phyloP scores from a whole-genome alignment of 371 early-diverging fungal species.

The Mucor racemosus region DNA sequence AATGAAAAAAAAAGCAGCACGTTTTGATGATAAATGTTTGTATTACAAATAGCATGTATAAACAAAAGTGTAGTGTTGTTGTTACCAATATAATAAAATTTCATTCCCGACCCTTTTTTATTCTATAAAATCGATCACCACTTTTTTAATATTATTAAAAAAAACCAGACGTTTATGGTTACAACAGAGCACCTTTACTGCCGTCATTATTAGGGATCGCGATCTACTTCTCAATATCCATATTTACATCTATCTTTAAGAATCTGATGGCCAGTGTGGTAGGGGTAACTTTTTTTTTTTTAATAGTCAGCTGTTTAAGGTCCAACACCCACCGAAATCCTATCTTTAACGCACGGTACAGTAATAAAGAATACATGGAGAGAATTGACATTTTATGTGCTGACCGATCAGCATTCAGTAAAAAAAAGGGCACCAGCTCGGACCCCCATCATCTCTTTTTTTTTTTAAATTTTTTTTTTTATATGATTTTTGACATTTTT shows the following conservation, averaged over 20 bases:
- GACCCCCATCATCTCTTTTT: constrained; percentile 4
- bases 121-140: constrained; percentile 9
- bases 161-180: constrained; percentile 2
- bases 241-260: background rate
- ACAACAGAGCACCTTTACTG: background rate
- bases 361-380: background rate
- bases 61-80: background rate
- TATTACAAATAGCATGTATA: background rate
- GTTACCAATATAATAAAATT: background rate
- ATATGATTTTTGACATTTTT: constrained; percentile 3
- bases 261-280: background rate
- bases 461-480: background rate
- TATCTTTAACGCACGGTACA: constrained; percentile 8
- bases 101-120: background rate
- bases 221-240: background rate
- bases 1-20: background rate
- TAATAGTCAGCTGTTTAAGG: constrained; percentile 14
- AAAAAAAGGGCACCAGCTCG: constrained; percentile 18
- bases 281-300: constrained; percentile 8
- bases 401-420: constrained; percentile 15
- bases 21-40: background rate
- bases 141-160: background rate
- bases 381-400: constrained; percentile 18
- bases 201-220: background rate
- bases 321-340: background rate